A percentile compares a stretch with the other conserved stretches of the same genome.
Conservation (phyloP, 2,329 filamentous ascomycete genomes). For the Colletotrichum tamarilloi region DNA sequence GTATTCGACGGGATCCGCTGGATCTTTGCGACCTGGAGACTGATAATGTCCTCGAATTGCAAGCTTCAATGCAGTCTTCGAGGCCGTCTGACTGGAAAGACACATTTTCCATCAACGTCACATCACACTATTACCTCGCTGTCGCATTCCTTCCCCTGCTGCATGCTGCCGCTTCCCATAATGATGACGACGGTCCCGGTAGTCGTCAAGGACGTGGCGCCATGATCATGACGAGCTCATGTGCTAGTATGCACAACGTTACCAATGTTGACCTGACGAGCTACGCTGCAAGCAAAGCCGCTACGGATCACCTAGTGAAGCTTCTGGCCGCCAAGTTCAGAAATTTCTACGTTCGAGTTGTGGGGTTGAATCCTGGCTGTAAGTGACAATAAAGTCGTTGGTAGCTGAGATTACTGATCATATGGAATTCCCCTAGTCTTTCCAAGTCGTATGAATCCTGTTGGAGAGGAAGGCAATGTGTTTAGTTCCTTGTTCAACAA, state of each 20-base stretch:
- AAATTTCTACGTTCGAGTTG: slow-evolving; percentile 46
- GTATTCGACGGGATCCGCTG: slow-evolving; percentile 41
- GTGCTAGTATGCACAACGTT: slow-evolving; percentile 62
- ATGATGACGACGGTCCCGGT: slow-evolving; percentile 43
- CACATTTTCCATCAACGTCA: slow-evolving; percentile 59
- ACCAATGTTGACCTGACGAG: slow-evolving; percentile 64
- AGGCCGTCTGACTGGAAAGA: slow-evolving; percentile 54
- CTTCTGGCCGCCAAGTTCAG: slow-evolving; percentile 60
- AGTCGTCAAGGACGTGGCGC: slow-evolving; percentile 53
- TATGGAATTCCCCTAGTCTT: slow-evolving; percentile 38
- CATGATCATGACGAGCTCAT: slow-evolving; percentile 61
- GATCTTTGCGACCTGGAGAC: slow-evolving; percentile 55
- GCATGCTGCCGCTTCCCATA: slow-evolving; percentile 48
- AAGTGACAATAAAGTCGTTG: slow-evolving; percentile 14
- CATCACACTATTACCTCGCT: slow-evolving; percentile 60
- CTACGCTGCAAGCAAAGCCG: slow-evolving; percentile 63
- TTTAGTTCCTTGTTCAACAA: slow-evolving; percentile 46
- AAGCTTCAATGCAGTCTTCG: slow-evolving; percentile 59
- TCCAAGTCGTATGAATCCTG: slow-evolving; percentile 47
- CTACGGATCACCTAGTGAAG: slow-evolving; percentile 61
- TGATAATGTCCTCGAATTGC: slow-evolving; percentile 53
- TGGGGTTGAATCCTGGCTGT: slow-evolving; percentile 48
- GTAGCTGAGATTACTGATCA: not conserved
- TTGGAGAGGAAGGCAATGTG: slow-evolving; percentile 45
- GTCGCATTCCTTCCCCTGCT: slow-evolving; percentile 58